A percentile compares a stretch with the other conserved stretches of the same genome.
Evolutionary conservation across 805 yeast species (phyloP).

Genomic region (Sugiyamaella chiloensis): DNA sequence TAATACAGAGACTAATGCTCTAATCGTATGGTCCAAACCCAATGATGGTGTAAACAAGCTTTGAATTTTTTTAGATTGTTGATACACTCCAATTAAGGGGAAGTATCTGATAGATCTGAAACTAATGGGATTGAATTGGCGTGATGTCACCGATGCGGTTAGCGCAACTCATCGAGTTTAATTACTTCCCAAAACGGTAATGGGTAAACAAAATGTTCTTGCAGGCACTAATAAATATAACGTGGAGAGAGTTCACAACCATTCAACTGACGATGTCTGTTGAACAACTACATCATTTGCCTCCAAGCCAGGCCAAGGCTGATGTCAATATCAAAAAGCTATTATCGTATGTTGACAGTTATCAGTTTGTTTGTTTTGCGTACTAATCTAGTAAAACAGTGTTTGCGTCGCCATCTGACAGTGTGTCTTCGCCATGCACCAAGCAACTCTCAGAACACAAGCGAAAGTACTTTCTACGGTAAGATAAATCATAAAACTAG

Average conservation of each 20-base stretch:
- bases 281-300: constrained; percentile 17
- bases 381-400: constrained; percentile 18
- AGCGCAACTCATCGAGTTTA: no score
- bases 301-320: constrained; percentile 11
- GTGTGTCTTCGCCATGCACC: constrained; percentile 22
- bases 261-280: constrained; percentile 1
- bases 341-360: constrained; percentile 22
- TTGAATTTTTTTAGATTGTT: no score
- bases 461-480: constrained; percentile 6
- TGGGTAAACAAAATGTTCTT: constrained; percentile 5
- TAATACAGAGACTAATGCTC: no score
- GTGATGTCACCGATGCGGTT: no score
- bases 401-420: constrained; percentile 23
- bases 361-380: no score
- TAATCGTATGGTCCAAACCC: no score
- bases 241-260: background rate
- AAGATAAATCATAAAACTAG: background rate
- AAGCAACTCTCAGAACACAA: constrained; percentile 19
- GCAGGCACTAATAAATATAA: background rate
- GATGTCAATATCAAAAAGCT: constrained; percentile 20
- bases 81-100: no score
- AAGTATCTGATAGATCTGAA: no score
- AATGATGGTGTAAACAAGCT: no score
- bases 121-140: no score
- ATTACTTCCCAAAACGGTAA: constrained; percentile 8